These are phyloP conservation scores for Cercospora citrullina DNA, from an alignment of 2,329 filamentous ascomycete species.

Conservation along the genomic window DNA sequence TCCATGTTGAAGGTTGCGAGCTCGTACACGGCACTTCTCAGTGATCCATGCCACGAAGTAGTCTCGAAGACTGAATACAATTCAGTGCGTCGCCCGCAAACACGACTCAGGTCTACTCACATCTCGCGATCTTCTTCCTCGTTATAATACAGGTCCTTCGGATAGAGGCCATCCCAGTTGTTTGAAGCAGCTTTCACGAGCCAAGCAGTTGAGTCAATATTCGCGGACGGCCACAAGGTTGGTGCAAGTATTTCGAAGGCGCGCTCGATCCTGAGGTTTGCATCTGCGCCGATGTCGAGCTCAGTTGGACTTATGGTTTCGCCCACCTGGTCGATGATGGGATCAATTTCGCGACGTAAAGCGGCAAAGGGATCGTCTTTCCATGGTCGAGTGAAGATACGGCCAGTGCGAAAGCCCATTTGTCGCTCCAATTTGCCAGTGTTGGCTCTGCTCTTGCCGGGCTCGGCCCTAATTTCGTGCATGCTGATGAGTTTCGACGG, in stretches of 20 bases:
- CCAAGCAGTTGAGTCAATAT: constrained; percentile 2
- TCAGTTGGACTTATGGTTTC: not conserved
- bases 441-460: not conserved
- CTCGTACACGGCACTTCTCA: not conserved
- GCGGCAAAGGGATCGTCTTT: not conserved
- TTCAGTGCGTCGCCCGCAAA: not conserved
- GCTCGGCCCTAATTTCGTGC: not conserved
- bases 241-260: constrained; percentile 3
- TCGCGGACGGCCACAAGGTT: not conserved
- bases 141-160: not conserved
- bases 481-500: not conserved
- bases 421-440: not conserved
- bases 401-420: not conserved
- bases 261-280: not conserved
- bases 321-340: not conserved
- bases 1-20: not conserved
- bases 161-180: constrained; percentile 5
- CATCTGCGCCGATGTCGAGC: not conserved
- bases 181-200: constrained; percentile 5
- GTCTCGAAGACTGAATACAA: not conserved
- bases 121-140: not conserved
- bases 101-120: not conserved
- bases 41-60: not conserved
- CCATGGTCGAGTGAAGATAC: not conserved
- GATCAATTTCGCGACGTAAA: not conserved